These are phyloP conservation scores for Ascochyta pisi DNA, from an alignment of 2,329 filamentous ascomycete genomes.

Conservation along the genomic window DNA sequence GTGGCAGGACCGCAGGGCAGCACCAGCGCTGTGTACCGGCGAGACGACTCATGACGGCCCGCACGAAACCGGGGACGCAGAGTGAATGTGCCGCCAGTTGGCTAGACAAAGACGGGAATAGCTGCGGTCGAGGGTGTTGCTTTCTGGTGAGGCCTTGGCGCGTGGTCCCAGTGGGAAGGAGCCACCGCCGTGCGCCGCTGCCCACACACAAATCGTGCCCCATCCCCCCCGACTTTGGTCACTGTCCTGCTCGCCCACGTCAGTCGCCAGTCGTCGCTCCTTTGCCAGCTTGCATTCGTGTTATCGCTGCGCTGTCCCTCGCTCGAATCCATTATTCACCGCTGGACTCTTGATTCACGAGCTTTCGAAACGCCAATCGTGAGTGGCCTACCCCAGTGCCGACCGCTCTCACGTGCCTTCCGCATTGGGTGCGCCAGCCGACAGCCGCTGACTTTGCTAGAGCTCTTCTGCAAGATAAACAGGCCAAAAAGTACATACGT, in stretches of 20 bases:
- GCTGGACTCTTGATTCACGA: conserved; percentile 6
- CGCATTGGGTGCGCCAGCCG: conserved; percentile 35
- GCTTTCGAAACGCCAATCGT: conserved; percentile 14
- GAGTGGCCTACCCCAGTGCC: conserved; percentile 30
- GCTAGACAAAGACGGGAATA: conserved; percentile 22
- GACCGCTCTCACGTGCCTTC: conserved; percentile 42
- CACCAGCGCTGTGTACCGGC: conserved; percentile 30
- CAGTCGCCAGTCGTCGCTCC: conserved; percentile 30
- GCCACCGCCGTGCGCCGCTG: conserved; percentile 28
- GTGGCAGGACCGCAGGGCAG: conserved; percentile 17
- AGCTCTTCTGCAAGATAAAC: conserved; percentile 33
- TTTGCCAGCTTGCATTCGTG: conserved; percentile 21
- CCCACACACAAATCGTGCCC: conserved; percentile 39
- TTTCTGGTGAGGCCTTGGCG: conserved; percentile 30
- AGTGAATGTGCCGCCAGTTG: conserved; percentile 23
- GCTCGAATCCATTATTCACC: conserved; percentile 7
- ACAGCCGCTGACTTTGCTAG: conserved; percentile 35
- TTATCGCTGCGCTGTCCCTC: conserved; percentile 26
- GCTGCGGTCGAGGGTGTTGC: conserved; percentile 19
- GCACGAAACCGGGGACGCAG: conserved; percentile 33
- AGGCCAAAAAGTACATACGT: conserved; percentile 44
- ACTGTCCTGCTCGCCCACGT: conserved; percentile 29
- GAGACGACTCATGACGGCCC: conserved; percentile 21
- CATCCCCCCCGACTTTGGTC: conserved; percentile 30
- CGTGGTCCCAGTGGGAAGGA: conserved; percentile 23